These are phyloP conservation scores for Blumeriella jaapii DNA, from an alignment of 2,329 filamentous ascomycete genomes.

Conservation along the genomic window DNA sequence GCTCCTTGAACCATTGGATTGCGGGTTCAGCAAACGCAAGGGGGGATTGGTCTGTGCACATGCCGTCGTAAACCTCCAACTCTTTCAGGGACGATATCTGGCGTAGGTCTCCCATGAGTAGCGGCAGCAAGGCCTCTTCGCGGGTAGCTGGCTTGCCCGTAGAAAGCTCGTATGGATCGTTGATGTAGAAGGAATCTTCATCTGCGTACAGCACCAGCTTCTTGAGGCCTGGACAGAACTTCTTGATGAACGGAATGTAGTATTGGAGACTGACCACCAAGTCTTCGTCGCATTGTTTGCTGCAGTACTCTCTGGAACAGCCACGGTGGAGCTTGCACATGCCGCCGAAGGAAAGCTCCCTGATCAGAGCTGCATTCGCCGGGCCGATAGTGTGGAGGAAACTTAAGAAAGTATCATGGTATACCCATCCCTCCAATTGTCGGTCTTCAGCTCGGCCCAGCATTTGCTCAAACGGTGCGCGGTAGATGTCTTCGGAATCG, in stretches of 20 bases:
- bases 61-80: background rate
- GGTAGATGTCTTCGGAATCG: background rate
- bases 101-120: background rate
- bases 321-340: background rate
- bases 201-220: background rate
- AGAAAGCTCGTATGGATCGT: background rate
- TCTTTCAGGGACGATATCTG: background rate
- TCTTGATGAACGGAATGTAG: background rate
- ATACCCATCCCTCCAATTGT: slow-evolving; percentile 5
- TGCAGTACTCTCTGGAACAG: background rate
- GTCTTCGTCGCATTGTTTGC: background rate
- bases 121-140: background rate
- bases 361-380: slow-evolving; percentile 5
- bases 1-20: background rate
- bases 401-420: slow-evolving; percentile 10
- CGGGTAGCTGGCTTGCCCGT: background rate
- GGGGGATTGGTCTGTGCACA: background rate
- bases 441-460: background rate
- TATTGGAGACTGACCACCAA: background rate
- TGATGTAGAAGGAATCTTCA: background rate
- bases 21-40: background rate
- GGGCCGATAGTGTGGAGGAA: slow-evolving; percentile 11
- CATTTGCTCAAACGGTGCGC: background rate
- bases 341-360: slow-evolving; percentile 1
- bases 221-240: background rate